Conservation (phyloP, 2,329 filamentous ascomycete genomes). For the Aschersonia sp. region DNA sequence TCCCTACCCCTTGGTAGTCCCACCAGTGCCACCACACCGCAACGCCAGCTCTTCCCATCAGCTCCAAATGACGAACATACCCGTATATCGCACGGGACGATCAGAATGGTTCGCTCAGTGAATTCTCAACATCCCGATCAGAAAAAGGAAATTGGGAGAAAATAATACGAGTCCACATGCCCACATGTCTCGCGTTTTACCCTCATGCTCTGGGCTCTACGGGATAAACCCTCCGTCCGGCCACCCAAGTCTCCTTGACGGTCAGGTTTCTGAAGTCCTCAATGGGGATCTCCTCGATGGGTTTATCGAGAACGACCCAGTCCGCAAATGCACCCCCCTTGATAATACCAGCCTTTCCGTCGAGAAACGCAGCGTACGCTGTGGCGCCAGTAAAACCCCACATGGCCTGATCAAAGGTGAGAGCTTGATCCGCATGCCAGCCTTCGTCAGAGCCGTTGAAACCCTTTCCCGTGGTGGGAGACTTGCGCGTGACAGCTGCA, state of each 20-base stretch:
- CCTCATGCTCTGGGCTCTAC: not conserved
- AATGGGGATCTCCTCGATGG: conserved; percentile 32
- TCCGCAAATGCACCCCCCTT: conserved; percentile 48
- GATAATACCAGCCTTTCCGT: conserved; percentile 44
- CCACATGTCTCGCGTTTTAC: no score
- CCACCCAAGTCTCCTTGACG: conserved; percentile 57
- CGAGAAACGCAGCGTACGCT: conserved; percentile 44
- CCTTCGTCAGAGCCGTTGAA: conserved; percentile 30
- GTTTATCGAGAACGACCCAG: conserved; percentile 53
- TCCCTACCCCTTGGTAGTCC: no score
- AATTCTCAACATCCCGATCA: no score
- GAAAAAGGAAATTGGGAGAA: no score
- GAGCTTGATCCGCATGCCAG: conserved; percentile 45
- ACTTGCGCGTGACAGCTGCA: conserved; percentile 48
- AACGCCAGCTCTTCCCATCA: no score
- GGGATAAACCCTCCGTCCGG: conserved; percentile 34
- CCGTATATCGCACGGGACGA: no score
- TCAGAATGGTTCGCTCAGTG: no score
- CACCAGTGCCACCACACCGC: no score
- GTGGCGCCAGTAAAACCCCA: conserved; percentile 46
- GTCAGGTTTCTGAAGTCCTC: conserved; percentile 37
- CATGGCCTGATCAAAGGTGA: conserved; percentile 44
- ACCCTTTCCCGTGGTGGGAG: conserved; percentile 39
- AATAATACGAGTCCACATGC: no score
- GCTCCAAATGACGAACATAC: no score